Conservation (phyloP, 1,139 yeast genomes). For the Pichia sp. region DNA sequence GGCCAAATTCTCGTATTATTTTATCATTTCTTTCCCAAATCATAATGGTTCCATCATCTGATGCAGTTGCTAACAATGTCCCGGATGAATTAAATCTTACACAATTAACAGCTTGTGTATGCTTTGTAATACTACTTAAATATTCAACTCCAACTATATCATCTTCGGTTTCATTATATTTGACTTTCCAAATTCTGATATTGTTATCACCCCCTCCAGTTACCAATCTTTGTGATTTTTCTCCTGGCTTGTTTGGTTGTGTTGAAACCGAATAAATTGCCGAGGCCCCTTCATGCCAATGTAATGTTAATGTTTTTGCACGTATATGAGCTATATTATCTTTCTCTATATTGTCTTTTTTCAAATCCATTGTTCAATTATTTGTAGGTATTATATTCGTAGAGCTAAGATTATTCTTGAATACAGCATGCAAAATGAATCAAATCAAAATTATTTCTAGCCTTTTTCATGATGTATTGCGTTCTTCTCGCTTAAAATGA, state of each 20-base stretch:
- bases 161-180: slow-evolving; percentile 27
- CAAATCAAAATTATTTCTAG: not conserved
- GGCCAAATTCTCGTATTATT: slow-evolving; percentile 51
- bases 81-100: slow-evolving; percentile 75
- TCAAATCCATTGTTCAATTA: not conserved
- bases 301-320: slow-evolving; percentile 55
- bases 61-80: slow-evolving; percentile 72
- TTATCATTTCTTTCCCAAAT: slow-evolving; percentile 64
- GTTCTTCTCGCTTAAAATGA: not conserved
- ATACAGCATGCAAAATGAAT: not conserved
- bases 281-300: slow-evolving; percentile 75
- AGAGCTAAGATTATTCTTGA: not conserved
- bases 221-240: slow-evolving; percentile 44
- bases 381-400: not conserved
- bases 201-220: slow-evolving; percentile 96
- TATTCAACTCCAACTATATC: slow-evolving; percentile 45
- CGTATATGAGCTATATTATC: not conserved
- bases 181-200: slow-evolving; percentile 58
- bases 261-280: slow-evolving; percentile 82
- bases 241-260: slow-evolving; percentile 38
- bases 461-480: too few species aligned
- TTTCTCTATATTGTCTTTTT: not conserved
- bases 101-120: slow-evolving; percentile 90
- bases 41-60: slow-evolving; percentile 87
- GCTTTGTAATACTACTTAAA: slow-evolving; percentile 73